phyloP scores from a whole-genome alignment of 345 rosid genomes.

The Gossypium arboreum region DNA sequence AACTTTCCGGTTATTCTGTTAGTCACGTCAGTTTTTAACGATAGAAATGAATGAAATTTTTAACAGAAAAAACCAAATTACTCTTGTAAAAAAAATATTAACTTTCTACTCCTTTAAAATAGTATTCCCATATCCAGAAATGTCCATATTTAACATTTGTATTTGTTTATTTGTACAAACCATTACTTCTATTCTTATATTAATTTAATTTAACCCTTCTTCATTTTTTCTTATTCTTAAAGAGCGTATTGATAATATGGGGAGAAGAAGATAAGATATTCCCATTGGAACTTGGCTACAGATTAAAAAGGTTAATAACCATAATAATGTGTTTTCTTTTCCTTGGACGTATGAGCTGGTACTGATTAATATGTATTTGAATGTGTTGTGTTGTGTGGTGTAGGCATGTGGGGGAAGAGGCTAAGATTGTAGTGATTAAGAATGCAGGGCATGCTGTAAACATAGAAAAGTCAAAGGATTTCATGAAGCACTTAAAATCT shows the following conservation, averaged over 20 bases:
- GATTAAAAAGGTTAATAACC: conserved; percentile 39
- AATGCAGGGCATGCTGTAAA: conserved; percentile 56
- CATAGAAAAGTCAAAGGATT: conserved; percentile 41
- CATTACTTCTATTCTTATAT: too few relatives aligned
- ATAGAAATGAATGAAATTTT: too few relatives aligned
- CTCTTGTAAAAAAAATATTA: too few relatives aligned
- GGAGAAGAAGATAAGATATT: conserved; percentile 61
- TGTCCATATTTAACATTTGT: too few relatives aligned
- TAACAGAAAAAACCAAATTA: too few relatives aligned
- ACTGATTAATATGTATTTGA: background rate
- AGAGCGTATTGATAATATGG: conserved; percentile 51
- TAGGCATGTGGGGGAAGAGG: conserved; percentile 58
- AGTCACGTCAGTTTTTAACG: too few relatives aligned
- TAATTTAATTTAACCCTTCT: too few relatives aligned
- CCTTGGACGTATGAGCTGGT: too few relatives aligned
- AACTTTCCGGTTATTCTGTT: too few relatives aligned
- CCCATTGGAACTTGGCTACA: conserved; percentile 49
- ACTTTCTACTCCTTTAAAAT: too few relatives aligned
- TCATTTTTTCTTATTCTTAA: background rate
- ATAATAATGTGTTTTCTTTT: background rate
- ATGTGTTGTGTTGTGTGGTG: background rate
- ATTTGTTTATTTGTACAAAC: too few relatives aligned
- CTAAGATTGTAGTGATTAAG: conserved; percentile 57
- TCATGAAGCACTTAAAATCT: conserved; percentile 33
- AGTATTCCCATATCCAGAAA: too few relatives aligned